Percentiles rank a stretch among this genome's conserved stretches.
phyloP scores from a whole-genome alignment of 331 rosid species.

The Rosa hybrid region DNA sequence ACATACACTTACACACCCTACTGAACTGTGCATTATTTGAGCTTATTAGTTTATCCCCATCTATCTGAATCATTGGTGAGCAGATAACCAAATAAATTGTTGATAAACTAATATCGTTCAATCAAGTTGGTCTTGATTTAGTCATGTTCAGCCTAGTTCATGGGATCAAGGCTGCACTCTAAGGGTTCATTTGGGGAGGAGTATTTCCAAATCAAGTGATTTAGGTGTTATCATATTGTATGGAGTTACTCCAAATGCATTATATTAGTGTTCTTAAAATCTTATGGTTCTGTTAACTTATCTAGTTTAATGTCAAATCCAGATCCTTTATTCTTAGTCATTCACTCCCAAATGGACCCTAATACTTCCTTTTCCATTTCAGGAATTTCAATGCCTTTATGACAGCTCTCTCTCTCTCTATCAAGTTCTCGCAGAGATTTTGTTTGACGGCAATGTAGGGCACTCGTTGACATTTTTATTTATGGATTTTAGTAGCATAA shows the following conservation, averaged over 20 bases:
- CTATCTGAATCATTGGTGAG: too few relatives aligned
- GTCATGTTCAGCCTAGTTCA: too few relatives aligned
- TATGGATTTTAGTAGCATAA: slow-evolving; percentile 23
- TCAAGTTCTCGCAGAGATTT: slow-evolving; percentile 23
- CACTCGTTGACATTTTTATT: slow-evolving; percentile 24
- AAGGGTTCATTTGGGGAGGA: slow-evolving; percentile 1
- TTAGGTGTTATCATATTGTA: neutral
- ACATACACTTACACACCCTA: neutral
- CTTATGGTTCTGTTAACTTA: neutral
- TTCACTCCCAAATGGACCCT: neutral
- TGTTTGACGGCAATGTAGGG: slow-evolving; percentile 26
- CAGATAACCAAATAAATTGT: neutral
- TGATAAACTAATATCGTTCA: neutral
- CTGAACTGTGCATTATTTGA: too few relatives aligned
- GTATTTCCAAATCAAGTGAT: neutral
- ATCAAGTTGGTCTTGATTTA: too few relatives aligned
- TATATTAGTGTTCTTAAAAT: neutral
- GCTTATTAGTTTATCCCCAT: too few relatives aligned
- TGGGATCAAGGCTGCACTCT: slow-evolving; percentile 4
- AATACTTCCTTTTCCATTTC: slow-evolving; percentile 33
- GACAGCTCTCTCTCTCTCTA: slow-evolving; percentile 24
- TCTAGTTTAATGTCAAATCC: neutral
- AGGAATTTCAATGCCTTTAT: slow-evolving; percentile 97
- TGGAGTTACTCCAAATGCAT: neutral
- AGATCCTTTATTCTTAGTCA: neutral